phyloP scores from a whole-genome alignment of 352 stramenopile genomes.

The Phytophthora multivora region DNA sequence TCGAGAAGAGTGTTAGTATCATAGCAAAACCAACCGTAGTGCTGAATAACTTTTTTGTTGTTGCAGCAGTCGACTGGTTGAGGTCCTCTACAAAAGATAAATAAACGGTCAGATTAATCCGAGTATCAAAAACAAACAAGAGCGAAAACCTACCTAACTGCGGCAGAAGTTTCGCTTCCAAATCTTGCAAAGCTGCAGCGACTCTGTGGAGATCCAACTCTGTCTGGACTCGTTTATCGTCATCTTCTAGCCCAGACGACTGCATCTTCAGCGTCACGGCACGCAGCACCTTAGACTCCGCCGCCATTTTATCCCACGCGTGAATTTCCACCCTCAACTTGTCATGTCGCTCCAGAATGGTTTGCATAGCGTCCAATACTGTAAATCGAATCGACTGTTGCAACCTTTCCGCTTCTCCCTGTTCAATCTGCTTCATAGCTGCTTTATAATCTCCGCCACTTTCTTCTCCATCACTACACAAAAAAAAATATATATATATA shows the following conservation, averaged over 20 bases:
- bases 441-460: slow-evolving; percentile 48
- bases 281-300: slow-evolving; percentile 30
- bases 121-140: background rate
- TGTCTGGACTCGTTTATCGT: slow-evolving; percentile 43
- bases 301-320: slow-evolving; percentile 24
- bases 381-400: slow-evolving; percentile 84
- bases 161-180: slow-evolving; percentile 46
- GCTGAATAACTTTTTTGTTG: slow-evolving; percentile 59
- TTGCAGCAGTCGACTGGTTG: slow-evolving; percentile 35
- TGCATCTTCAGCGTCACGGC: slow-evolving; percentile 37
- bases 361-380: slow-evolving; percentile 64
- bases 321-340: slow-evolving; percentile 47
- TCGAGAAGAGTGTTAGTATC: too few relatives aligned
- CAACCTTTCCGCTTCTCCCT: slow-evolving; percentile 60
- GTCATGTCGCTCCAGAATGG: slow-evolving; percentile 56
- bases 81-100: slow-evolving; percentile 39
- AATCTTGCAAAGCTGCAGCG: slow-evolving; percentile 39
- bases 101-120: background rate
- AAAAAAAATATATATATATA: too few relatives aligned
- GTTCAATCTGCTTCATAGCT: slow-evolving; percentile 60
- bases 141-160: slow-evolving; percentile 37
- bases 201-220: slow-evolving; percentile 49
- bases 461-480: slow-evolving; percentile 28
- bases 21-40: slow-evolving; percentile 49
- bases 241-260: slow-evolving; percentile 41